Percentiles rank a stretch among this genome's conserved stretches.
Evolutionary conservation across 176 grass and related monocot species (phyloP).

Genomic region (Phoenix dactylifera): DNA sequence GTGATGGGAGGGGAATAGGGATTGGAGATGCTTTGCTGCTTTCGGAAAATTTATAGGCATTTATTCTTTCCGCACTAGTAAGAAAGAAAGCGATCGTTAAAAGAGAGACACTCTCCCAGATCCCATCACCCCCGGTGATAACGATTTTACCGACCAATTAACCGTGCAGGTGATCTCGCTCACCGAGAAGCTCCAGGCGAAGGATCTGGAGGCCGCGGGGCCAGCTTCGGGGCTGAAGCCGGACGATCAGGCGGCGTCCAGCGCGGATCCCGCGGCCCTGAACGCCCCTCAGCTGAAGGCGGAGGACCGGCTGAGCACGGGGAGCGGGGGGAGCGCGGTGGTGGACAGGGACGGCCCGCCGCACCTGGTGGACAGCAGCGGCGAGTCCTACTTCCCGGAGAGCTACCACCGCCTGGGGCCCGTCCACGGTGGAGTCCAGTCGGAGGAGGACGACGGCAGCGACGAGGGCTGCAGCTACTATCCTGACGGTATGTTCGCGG

Average conservation of each 20-base stretch:
- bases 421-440: conserved; percentile 31
- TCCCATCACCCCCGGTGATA: too few relatives aligned
- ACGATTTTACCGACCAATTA: background rate
- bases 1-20: too few relatives aligned
- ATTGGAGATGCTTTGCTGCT: too few relatives aligned
- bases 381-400: conserved; percentile 41
- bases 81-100: background rate
- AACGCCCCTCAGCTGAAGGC: conserved; percentile 11
- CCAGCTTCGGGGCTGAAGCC: conserved; percentile 16
- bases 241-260: conserved; percentile 11
- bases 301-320: conserved; percentile 32
- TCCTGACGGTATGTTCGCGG: conserved; percentile 9
- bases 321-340: conserved; percentile 14
- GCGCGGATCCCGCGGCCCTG: background rate
- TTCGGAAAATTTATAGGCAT: too few relatives aligned
- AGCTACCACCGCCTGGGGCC: conserved; percentile 33
- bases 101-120: background rate
- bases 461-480: conserved; percentile 69
- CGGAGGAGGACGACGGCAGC: conserved; percentile 49
- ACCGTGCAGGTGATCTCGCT: conserved; percentile 45
- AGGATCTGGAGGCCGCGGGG: conserved; percentile 18
- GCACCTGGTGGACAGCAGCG: conserved; percentile 32
- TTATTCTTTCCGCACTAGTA: conserved; percentile 1
- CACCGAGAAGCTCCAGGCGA: conserved; percentile 57
- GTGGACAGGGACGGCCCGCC: conserved; percentile 28